Percentiles rank a stretch among this genome's conserved stretches.
phyloP scores from a whole-genome alignment of 2,329 filamentous ascomycete species.

The Byssothecium circinans region DNA sequence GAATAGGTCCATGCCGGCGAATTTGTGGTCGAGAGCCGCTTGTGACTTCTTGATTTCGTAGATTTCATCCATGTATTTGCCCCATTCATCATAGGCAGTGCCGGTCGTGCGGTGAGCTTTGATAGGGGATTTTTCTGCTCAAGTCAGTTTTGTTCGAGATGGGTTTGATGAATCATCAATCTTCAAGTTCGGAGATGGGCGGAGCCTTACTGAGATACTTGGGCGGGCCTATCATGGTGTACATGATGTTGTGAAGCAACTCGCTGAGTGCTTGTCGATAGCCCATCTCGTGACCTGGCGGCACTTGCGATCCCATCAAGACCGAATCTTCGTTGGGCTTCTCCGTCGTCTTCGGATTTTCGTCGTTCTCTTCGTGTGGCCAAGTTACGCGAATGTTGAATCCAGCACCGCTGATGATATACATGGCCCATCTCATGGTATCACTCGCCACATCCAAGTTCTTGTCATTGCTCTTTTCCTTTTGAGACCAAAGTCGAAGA shows the following conservation, averaged over 20 bases:
- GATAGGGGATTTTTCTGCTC: slow-evolving; percentile 41
- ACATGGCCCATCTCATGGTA: slow-evolving; percentile 64
- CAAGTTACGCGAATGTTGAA: slow-evolving; percentile 63
- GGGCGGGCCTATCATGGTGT: slow-evolving; percentile 61
- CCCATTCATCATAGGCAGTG: slow-evolving; percentile 63
- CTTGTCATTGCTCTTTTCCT: slow-evolving; percentile 25
- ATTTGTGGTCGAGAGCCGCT: slow-evolving; percentile 36
- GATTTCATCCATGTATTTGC: slow-evolving; percentile 70
- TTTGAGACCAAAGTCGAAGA: slow-evolving; percentile 34
- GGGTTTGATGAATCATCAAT: neutral
- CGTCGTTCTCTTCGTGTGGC: slow-evolving; percentile 60
- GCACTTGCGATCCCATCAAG: slow-evolving; percentile 34
- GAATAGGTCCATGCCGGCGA: slow-evolving; percentile 59
- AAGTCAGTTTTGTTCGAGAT: neutral
- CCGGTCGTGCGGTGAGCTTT: slow-evolving; percentile 56
- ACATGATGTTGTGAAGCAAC: slow-evolving; percentile 65
- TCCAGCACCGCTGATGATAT: slow-evolving; percentile 68
- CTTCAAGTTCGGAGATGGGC: neutral
- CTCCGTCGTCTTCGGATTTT: slow-evolving; percentile 25
- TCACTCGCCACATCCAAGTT: slow-evolving; percentile 65
- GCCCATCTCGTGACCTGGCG: slow-evolving; percentile 55
- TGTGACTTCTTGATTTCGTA: slow-evolving; percentile 63
- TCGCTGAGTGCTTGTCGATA: slow-evolving; percentile 65
- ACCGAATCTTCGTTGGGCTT: slow-evolving; percentile 29
- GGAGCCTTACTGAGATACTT: slow-evolving; percentile 56